Evolutionary conservation across 78 protist genomes (phyloP).

Genomic region (Dictyostelium discoideum): dicty_2.7 NC_007090.3:3952501-3953000

Average conservation of each 20-base stretch:
- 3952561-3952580: slow-evolving; percentile 17
- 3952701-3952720: not conserved
- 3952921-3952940: no score
- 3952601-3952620: not conserved
- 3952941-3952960: not conserved
- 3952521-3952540: not conserved
- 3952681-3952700: not conserved
- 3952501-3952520: not conserved
- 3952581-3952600: not conserved
- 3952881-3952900: not conserved
- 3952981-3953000: not conserved
- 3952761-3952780: not conserved
- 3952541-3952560: not conserved
- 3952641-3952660: slow-evolving; percentile 36
- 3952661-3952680: slow-evolving; percentile 12
- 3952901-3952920: not conserved
- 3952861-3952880: not conserved
- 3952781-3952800: slow-evolving; percentile 52
- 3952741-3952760: slow-evolving; percentile 3
- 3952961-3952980: not conserved
- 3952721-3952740: slow-evolving; percentile 8
- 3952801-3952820: slow-evolving; percentile 41
- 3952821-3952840: not conserved
- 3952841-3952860: not conserved
- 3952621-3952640: slow-evolving; percentile 5